Evolutionary conservation across 2,329 filamentous ascomycete genomes (phyloP).

Genomic region (Pyrenophora teres): DNA sequence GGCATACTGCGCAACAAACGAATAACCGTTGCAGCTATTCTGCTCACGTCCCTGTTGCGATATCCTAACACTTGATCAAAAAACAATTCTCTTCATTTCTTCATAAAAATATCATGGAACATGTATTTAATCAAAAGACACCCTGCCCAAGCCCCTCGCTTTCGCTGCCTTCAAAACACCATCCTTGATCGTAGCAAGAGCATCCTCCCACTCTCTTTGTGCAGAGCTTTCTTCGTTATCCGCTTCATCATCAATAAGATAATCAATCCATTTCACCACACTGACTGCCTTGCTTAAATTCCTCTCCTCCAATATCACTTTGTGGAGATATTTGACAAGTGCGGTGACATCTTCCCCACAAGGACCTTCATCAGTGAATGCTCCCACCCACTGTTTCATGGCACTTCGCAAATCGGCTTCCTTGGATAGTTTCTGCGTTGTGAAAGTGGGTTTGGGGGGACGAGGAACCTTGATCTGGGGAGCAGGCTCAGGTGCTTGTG

Average conservation of each 20-base stretch:
- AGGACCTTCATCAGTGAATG: constrained; percentile 75
- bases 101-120: background rate
- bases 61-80: too few species aligned
- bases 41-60: too few species aligned
- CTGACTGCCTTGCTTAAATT: constrained; percentile 76
- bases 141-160: constrained; percentile 7
- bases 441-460: constrained; percentile 64
- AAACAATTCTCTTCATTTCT: background rate
- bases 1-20: too few species aligned
- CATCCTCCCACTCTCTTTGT: background rate
- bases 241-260: constrained; percentile 41
- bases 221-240: background rate
- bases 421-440: constrained; percentile 59
- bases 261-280: constrained; percentile 68
- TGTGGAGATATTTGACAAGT: constrained; percentile 71
- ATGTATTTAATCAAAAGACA: constrained; percentile 11
- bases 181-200: constrained; percentile 2
- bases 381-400: constrained; percentile 74
- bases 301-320: constrained; percentile 74
- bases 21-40: too few species aligned
- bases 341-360: constrained; percentile 78
- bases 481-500: constrained; percentile 26
- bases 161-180: constrained; percentile 4
- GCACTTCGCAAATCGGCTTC: constrained; percentile 72
- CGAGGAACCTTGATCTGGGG: constrained; percentile 53